Conservation (phyloP, 75 land plant genomes). For the Chamaecyparis obtusa region DNA sequence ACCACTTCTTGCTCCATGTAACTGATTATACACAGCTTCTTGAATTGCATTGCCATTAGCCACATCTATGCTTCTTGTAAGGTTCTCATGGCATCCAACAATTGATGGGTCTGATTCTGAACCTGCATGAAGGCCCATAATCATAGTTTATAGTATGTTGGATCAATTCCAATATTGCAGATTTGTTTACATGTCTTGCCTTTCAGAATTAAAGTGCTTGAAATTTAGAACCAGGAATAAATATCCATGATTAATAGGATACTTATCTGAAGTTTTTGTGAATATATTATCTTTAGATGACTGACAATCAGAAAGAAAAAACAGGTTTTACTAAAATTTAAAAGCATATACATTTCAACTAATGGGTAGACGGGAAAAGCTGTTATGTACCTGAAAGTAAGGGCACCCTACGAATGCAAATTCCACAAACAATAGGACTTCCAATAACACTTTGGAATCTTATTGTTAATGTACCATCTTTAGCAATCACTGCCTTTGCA, state of each 20-base stretch:
- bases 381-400: slow-evolving; percentile 31
- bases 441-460: slow-evolving; percentile 67
- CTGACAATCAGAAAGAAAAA: not conserved
- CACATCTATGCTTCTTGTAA: not conserved
- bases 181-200: not conserved
- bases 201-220: not conserved
- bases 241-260: not conserved
- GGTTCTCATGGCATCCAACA: not conserved
- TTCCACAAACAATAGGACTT: slow-evolving; percentile 71
- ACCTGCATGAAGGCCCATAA: not conserved
- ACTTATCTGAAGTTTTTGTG: not conserved
- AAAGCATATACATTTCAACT: not conserved
- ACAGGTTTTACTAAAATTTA: not conserved
- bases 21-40: not conserved
- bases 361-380: not conserved
- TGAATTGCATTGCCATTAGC: slow-evolving; percentile 8
- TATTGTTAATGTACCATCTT: slow-evolving; percentile 27
- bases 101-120: not conserved
- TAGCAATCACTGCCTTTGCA: slow-evolving; percentile 35
- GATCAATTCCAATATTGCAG: not conserved
- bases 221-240: not conserved
- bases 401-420: slow-evolving; percentile 61
- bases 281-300: not conserved
- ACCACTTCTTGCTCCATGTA: not conserved
- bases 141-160: not conserved